A percentile compares a stretch with the other conserved stretches of the same genome.
These are phyloP conservation scores for Hypoxylon sp. DNA, from an alignment of 2,329 filamentous ascomycete genomes.

Conservation along the genomic window DNA sequence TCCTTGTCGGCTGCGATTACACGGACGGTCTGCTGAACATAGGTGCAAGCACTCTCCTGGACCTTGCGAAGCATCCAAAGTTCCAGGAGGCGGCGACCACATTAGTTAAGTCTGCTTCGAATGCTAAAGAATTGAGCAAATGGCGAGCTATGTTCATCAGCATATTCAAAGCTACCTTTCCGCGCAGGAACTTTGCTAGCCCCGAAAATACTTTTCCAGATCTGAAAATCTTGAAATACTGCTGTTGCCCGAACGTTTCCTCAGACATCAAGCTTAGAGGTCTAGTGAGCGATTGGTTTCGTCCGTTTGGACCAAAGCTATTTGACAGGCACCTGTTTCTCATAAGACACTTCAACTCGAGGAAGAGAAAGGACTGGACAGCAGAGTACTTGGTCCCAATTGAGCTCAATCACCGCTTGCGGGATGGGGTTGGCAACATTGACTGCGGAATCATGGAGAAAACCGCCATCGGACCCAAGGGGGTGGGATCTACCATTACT, in stretches of 20 bases:
- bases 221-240: conserved; percentile 24
- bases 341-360: conserved; percentile 43
- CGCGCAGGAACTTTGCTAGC: conserved; percentile 28
- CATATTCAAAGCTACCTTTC: conserved; percentile 36
- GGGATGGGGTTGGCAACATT: conserved; percentile 16
- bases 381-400: conserved; percentile 44
- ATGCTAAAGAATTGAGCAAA: conserved; percentile 37
- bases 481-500: conserved; percentile 19
- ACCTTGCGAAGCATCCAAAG: conserved; percentile 38
- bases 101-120: conserved; percentile 30
- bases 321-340: conserved; percentile 41
- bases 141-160: conserved; percentile 43
- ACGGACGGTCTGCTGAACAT: conserved; percentile 42
- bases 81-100: conserved; percentile 42
- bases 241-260: conserved; percentile 36
- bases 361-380: conserved; percentile 41
- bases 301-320: conserved; percentile 42
- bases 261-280: conserved; percentile 37
- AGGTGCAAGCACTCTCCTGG: conserved; percentile 33
- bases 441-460: conserved; percentile 32
- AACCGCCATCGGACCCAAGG: conserved; percentile 24
- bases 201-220: conserved; percentile 40
- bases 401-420: conserved; percentile 44
- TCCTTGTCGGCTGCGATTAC: conserved; percentile 50
- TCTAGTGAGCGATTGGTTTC: conserved; percentile 43